Base-by-base conservation (phyloP, 129 eudicot species). In the Daucus carota region DNA sequence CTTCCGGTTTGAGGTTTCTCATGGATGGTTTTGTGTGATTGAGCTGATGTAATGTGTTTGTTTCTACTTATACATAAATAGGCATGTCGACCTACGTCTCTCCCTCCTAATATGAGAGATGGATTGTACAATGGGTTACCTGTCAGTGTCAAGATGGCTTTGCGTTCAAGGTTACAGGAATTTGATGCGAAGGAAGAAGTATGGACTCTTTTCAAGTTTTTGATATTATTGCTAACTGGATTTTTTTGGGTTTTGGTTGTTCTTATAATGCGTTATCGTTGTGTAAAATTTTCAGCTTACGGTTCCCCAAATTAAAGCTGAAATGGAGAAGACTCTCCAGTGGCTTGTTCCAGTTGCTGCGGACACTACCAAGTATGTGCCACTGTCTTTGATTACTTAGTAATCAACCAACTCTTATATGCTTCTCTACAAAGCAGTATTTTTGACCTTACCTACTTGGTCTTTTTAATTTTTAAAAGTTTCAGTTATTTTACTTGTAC, bases 341-440 rank as follows among this genome's bases (percentile, higher is more conserved):
- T 93, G 97, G 98, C 96, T 93, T 40, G 92, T 91, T 77, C 98
- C 98, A 41, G 80, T 93, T 74, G 98, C 98, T 52, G 76, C 92
- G 48, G 94, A 91, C 79, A 93, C 98, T 42, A 86, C 88, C 48
- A 90, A 87, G 98, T 93, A 91, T 12, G 88, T 75, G 42, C 28
- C 16, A 16, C 32, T 62, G 62, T 74, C 22, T 74, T 9, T 57
- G 36, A 3, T 36, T n/a, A 54, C 31, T 14, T 28, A 16, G 5
- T 40, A 26, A 52, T 1, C 26, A 28, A 52, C 3, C 26, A 28
- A 26, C 41, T 52, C 8, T 26, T 1, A 6, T 52, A 8, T 17
- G 36, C 38, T 34, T 50, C 59, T 50, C 3, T 20, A 52, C 11
- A 4, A 52, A 52, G 11, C 26, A 22, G 28, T 52, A 52, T 17